Evolutionary conservation across 1,139 yeast species (phyloP).

Genomic region (Petasospora rhodanensis): DNA sequence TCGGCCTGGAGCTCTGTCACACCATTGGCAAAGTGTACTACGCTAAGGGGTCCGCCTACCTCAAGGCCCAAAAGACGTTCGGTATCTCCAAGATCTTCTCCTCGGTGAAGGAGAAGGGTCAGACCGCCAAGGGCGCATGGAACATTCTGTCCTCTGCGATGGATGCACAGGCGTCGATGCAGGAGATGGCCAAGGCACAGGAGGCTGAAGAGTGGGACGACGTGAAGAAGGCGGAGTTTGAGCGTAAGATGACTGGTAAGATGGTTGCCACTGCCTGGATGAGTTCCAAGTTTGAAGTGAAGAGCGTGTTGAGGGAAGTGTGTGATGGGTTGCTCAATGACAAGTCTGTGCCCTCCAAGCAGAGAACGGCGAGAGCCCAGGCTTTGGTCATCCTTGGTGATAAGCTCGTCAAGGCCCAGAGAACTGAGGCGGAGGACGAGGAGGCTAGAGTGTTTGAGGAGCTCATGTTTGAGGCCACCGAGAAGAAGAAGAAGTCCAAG

Average conservation of each 20-base stretch:
- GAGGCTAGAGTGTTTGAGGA: slow-evolving; percentile 76
- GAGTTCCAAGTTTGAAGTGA: slow-evolving; percentile 68
- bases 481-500: slow-evolving; percentile 36
- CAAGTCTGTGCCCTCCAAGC: slow-evolving; percentile 46
- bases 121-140: slow-evolving; percentile 65
- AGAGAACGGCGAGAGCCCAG: slow-evolving; percentile 53
- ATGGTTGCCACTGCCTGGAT: slow-evolving; percentile 79
- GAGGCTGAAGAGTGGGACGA: slow-evolving; percentile 47
- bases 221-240: slow-evolving; percentile 56
- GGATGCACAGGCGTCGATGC: slow-evolving; percentile 73
- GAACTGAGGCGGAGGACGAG: slow-evolving; percentile 68
- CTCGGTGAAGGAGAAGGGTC: slow-evolving; percentile 68
- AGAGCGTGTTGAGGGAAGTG: slow-evolving; percentile 61
- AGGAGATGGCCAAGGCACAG: slow-evolving; percentile 56
- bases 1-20: slow-evolving; percentile 71
- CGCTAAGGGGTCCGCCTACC: slow-evolving; percentile 48
- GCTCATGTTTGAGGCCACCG: slow-evolving; percentile 63
- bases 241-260: slow-evolving; percentile 66
- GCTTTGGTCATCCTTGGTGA: slow-evolving; percentile 56
- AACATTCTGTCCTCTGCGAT: slow-evolving; percentile 63
- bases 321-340: slow-evolving; percentile 58
- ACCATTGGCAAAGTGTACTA: slow-evolving; percentile 65
- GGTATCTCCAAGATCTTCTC: slow-evolving; percentile 60
- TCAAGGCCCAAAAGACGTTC: slow-evolving; percentile 68
- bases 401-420: slow-evolving; percentile 47